phyloP scores from a whole-genome alignment of 2,329 filamentous ascomycete species.

The Colletotrichum karsti region DNA sequence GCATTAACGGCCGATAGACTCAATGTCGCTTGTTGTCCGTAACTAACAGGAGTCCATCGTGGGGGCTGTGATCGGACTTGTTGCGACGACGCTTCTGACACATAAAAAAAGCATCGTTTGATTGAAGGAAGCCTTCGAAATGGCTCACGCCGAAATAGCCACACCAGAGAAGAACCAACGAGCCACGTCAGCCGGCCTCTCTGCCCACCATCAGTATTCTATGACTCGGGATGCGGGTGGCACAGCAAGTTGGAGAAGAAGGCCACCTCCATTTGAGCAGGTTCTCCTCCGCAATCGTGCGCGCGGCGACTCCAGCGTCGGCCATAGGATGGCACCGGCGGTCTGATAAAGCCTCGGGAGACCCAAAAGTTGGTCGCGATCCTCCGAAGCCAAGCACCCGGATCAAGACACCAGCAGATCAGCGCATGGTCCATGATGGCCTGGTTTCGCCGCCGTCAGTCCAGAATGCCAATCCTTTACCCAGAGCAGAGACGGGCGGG shows the following conservation, averaged over 20 bases:
- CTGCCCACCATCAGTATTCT: neutral
- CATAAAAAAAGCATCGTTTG: neutral
- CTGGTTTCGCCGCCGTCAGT: constrained; percentile 2
- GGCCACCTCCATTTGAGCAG: neutral
- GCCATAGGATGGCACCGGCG: neutral
- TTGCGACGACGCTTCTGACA: neutral
- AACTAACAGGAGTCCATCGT: neutral
- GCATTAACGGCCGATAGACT: neutral
- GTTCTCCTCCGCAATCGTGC: neutral
- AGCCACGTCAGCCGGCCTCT: constrained; percentile 8
- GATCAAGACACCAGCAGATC: constrained; percentile 13
- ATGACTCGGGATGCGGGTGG: constrained; percentile 3
- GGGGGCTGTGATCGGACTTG: neutral
- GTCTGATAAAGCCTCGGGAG: neutral
- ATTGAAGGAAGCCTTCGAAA: neutral
- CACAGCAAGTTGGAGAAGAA: neutral
- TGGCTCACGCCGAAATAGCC: neutral
- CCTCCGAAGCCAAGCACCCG: neutral
- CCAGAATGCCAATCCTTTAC: constrained; percentile 6
- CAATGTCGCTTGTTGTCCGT: constrained; percentile 16
- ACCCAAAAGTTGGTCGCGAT: neutral
- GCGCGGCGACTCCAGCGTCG: neutral
- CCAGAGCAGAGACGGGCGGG: neutral
- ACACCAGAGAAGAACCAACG: neutral
- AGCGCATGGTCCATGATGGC: neutral